Evolutionary conservation across 345 rosid genomes (phyloP).

Genomic region (Sisymbrium irio): DNA sequence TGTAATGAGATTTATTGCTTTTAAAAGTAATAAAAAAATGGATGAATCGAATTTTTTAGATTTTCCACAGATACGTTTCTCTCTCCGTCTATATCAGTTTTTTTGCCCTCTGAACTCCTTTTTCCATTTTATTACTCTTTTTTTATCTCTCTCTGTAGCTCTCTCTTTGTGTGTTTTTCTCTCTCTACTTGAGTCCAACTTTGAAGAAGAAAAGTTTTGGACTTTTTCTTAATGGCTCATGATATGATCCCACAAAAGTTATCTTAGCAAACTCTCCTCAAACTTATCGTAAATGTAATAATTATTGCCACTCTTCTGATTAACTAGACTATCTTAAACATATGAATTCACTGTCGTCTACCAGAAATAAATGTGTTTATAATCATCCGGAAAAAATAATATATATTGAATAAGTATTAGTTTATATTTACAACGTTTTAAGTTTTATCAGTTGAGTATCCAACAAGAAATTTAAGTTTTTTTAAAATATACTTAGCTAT

Average conservation of each 20-base stretch:
- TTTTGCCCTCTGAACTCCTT: constrained; percentile 14
- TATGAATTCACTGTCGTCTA: neutral
- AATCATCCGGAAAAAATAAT: too few species aligned
- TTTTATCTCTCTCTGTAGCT: constrained; percentile 12
- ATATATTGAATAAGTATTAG: too few species aligned
- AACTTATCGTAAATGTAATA: constrained; percentile 15
- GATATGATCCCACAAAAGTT: constrained; percentile 27
- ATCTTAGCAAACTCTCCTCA: constrained; percentile 1
- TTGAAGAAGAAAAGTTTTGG: constrained; percentile 35
- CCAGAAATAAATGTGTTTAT: neutral
- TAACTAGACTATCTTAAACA: neutral
- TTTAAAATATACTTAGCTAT: too few species aligned
- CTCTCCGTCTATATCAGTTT: constrained; percentile 38
- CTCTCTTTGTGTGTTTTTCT: neutral
- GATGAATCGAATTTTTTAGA: constrained; percentile 78
- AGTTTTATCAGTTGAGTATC: too few species aligned
- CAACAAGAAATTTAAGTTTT: too few species aligned
- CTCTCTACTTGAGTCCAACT: constrained; percentile 34
- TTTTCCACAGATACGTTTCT: constrained; percentile 65
- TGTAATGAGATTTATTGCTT: constrained; percentile 40
- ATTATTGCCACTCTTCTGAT: neutral
- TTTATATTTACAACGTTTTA: too few species aligned
- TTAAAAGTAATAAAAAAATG: constrained; percentile 40
- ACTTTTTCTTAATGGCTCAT: constrained; percentile 25
- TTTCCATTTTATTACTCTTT: neutral